Evolutionary conservation across 2,329 filamentous ascomycete genomes (phyloP), one percentile per base, ranked within the genome.

Genomic region (Xylariaceae sp.): DNA sequence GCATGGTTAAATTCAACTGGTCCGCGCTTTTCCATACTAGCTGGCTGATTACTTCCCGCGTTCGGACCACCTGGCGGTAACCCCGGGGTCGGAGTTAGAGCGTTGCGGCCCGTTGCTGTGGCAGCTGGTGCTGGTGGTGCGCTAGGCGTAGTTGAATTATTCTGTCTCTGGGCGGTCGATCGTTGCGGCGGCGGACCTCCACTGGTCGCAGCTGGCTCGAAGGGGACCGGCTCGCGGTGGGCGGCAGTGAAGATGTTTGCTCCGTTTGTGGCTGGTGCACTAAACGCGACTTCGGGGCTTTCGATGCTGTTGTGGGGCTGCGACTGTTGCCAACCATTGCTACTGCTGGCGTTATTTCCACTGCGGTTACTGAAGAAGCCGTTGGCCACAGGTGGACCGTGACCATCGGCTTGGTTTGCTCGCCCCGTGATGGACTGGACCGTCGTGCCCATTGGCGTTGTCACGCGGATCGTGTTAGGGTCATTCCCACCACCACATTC

Each of bases 1-100:
- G 94, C 94, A 73, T 99, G 94, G 69, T 99, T 99, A 72, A 99
- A 99, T 68, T 99, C 94, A 19, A 99, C 94, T 1, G 94, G 94
- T 0, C 91, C 92, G 53, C 91, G 84, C 68, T 94, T 95, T 71
- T 95, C 91, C 69, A 89, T 74, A 72, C 80, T 74, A 71, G 80
- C 74, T 73, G 86, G 72, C 72, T 82, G 74, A 63, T 76, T 74
- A 27, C 78, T 79, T 57, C 78, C 77, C 44, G 83, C 84, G 64
- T 86, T 89, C 54, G 86, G 69, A 34, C 74, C 80, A 58, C 80
- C 80, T 57, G 83, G 80, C 42, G 77, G 76, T 19, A 73, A 72
- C 34, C 73, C 72, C 11, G 81, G 81, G n/a, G 80, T 83, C 8
- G 83, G 83, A 2, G 83, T 85, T 60, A 83, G 73, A 4, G 79